Conservation (phyloP, 345 rosid species). For the Moringa oleifera region DNA sequence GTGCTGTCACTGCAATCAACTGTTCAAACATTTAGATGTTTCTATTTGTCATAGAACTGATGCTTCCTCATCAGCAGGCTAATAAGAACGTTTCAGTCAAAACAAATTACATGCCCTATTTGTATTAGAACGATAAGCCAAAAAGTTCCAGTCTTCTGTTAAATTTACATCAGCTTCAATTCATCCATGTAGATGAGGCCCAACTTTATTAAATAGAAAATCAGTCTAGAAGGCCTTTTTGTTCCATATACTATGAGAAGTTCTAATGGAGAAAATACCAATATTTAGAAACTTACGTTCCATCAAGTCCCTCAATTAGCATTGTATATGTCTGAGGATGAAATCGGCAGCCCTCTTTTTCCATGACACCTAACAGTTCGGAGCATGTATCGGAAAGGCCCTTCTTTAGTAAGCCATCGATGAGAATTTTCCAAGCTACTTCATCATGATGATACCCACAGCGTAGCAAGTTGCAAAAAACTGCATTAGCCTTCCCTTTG, state of each 20-base stretch:
- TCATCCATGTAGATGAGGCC: not conserved
- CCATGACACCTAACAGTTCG: constrained; percentile 63
- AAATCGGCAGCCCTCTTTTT: constrained; percentile 48
- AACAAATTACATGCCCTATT: not conserved
- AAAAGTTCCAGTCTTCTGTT: constrained; percentile 1
- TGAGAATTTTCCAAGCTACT: constrained; percentile 75
- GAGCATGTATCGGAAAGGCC: constrained; percentile 50
- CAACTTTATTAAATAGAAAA: not conserved
- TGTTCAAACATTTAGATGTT: not conserved
- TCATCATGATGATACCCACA: constrained; percentile 71
- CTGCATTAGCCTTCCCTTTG: constrained; percentile 43
- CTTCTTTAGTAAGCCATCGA: constrained; percentile 69
- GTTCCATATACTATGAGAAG: not conserved
- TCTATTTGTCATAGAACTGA: constrained; percentile 4
- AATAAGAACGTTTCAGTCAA: not conserved
- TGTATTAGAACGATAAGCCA: not conserved
- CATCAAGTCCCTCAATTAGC: constrained; percentile 57
- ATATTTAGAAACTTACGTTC: constrained; percentile 15
- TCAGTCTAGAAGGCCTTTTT: not conserved
- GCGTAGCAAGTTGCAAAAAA: constrained; percentile 46
- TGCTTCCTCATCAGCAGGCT: constrained; percentile 4
- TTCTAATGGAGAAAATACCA: not conserved
- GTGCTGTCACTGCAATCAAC: constrained; percentile 1
- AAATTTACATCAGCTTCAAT: not conserved
- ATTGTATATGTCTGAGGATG: constrained; percentile 60